Percentiles rank a stretch among this genome's conserved stretches.
These are phyloP conservation scores for Babesia bigemina DNA, from an alignment of 169 alveolate species.

Conservation along the genomic window DNA sequence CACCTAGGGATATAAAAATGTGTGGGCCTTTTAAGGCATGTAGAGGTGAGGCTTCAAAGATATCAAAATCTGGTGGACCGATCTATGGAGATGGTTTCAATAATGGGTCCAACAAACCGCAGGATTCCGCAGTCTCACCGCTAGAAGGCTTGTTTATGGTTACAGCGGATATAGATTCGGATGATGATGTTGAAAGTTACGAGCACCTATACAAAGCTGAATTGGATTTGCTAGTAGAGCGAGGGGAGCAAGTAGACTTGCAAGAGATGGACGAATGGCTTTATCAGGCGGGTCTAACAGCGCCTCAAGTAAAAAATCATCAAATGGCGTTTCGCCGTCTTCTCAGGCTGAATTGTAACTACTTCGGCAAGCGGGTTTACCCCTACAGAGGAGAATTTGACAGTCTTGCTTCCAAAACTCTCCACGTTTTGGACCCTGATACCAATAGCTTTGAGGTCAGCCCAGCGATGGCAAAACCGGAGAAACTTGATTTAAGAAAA, in stretches of 20 bases:
- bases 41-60: constrained; percentile 16
- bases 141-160: constrained; percentile 28
- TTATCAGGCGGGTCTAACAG: constrained; percentile 34
- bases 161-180: constrained; percentile 12
- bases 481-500: neutral
- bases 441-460: neutral
- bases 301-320: constrained; percentile 8
- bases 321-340: constrained; percentile 9
- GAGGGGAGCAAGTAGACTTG: constrained; percentile 32
- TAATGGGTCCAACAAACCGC: neutral
- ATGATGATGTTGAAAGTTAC: constrained; percentile 15
- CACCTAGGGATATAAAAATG: constrained; percentile 37
- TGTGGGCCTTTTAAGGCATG: constrained; percentile 48
- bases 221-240: constrained; percentile 25
- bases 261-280: constrained; percentile 47
- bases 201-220: constrained; percentile 44
- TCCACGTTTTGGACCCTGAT: constrained; percentile 10
- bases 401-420: neutral
- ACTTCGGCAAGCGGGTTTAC: constrained; percentile 32
- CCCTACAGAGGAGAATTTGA: constrained; percentile 29
- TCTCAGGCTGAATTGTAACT: constrained; percentile 15
- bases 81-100: neutral
- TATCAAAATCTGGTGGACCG: constrained; percentile 13
- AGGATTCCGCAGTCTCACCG: constrained; percentile 4
- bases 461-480: neutral